phyloP scores from a whole-genome alignment of 768 basidiomycete genomes.

The Chalciporus piperatus region DNA sequence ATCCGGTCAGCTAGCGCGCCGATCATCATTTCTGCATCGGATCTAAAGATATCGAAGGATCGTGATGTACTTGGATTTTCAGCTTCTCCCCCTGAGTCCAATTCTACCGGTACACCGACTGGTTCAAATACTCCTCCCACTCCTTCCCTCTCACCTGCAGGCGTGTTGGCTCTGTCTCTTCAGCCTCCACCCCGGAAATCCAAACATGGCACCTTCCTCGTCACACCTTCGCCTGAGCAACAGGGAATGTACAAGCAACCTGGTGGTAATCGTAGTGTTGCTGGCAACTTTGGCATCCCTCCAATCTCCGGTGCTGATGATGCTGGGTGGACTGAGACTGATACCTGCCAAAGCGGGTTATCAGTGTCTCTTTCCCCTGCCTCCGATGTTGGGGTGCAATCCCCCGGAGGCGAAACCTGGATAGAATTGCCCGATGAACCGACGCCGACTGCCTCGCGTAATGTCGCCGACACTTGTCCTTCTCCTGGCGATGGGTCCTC shows the following conservation, averaged over 20 bases:
- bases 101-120: slow-evolving; percentile 29
- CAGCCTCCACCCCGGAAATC: slow-evolving; percentile 33
- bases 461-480: neutral
- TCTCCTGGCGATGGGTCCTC: neutral
- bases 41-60: slow-evolving; percentile 40
- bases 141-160: slow-evolving; percentile 30
- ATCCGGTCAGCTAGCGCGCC: slow-evolving; percentile 22
- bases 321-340: slow-evolving; percentile 8
- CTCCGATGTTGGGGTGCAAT: neutral
- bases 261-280: slow-evolving; percentile 27
- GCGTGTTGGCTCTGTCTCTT: slow-evolving; percentile 31
- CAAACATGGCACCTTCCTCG: slow-evolving; percentile 15
- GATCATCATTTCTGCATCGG: slow-evolving; percentile 23
- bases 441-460: neutral
- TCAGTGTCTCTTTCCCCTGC: slow-evolving; percentile 3
- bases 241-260: slow-evolving; percentile 26
- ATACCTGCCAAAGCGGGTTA: slow-evolving; percentile 4
- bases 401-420: neutral
- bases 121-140: slow-evolving; percentile 15
- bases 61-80: slow-evolving; percentile 27
- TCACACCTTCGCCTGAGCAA: slow-evolving; percentile 5
- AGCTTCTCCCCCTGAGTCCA: slow-evolving; percentile 7
- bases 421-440: slow-evolving; percentile 4
- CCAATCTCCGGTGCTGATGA: slow-evolving; percentile 7
- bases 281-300: slow-evolving; percentile 29